Evolutionary conservation across 2,329 filamentous ascomycete species (phyloP).

Genomic region (Colletotrichum tanaceti): DNA sequence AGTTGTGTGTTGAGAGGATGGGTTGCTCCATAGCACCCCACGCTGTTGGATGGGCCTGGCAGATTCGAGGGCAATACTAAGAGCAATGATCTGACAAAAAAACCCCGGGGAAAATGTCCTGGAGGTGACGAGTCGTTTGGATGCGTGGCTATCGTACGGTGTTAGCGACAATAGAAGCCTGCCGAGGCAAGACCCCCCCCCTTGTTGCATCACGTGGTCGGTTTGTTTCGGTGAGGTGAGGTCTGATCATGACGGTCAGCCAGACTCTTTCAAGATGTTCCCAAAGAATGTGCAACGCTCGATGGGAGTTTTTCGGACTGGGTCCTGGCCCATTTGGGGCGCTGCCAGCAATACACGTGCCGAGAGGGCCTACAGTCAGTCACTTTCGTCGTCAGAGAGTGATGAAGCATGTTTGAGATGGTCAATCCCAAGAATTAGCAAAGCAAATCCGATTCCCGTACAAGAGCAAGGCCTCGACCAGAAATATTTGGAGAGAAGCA

Average conservation of each 20-base stretch:
- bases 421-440: too few relatives aligned
- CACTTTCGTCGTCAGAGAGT: background rate
- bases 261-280: background rate
- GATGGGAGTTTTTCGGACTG: too few relatives aligned
- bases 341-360: too few relatives aligned
- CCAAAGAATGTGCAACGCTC: background rate
- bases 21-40: too few relatives aligned
- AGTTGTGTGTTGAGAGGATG: too few relatives aligned
- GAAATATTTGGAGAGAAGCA: background rate
- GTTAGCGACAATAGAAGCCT: background rate
- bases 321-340: too few relatives aligned
- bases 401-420: background rate
- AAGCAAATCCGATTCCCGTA: too few relatives aligned
- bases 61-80: background rate
- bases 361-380: background rate
- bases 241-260: background rate
- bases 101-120: background rate
- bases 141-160: constrained; percentile 12
- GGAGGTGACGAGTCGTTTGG: background rate
- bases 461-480: background rate
- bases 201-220: too few relatives aligned
- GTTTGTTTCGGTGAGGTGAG: background rate
- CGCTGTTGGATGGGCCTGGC: too few relatives aligned
- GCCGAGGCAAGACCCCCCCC: background rate
- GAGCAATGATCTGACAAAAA: constrained; percentile 18